Percentiles rank a stretch among this genome's conserved stretches.
Conservation (phyloP, 345 rosid genomes). For the Linum trigynum region DNA sequence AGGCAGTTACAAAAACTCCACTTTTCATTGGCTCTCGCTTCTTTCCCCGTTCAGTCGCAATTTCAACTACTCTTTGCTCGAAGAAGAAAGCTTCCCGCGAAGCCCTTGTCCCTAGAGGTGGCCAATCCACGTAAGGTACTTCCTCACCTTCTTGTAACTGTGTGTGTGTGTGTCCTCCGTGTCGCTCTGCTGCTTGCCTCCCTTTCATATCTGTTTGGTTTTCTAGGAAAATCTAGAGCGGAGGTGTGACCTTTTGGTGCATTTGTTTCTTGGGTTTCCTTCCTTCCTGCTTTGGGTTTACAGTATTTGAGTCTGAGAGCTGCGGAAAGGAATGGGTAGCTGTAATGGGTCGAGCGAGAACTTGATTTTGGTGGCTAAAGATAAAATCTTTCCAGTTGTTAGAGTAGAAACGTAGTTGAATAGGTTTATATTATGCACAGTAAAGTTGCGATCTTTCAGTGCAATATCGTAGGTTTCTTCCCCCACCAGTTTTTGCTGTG, state of each 20-base stretch:
- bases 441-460: too few species aligned
- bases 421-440: not conserved
- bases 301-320: not conserved
- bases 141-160: too few species aligned
- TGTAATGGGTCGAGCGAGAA: not conserved
- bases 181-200: too few species aligned
- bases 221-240: not conserved
- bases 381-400: not conserved
- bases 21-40: too few species aligned
- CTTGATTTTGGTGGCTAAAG: not conserved
- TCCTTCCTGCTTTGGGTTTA: too few species aligned
- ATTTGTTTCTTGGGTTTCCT: not conserved
- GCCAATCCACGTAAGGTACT: not conserved
- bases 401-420: not conserved
- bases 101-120: too few species aligned
- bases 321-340: not conserved
- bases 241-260: not conserved
- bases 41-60: too few species aligned
- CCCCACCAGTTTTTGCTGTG: conserved; percentile 20
- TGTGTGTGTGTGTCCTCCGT: too few species aligned
- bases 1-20: too few species aligned
- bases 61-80: too few species aligned
- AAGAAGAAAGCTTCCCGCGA: too few species aligned
- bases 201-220: not conserved
- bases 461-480: conserved; percentile 17